These are phyloP conservation scores for Cladosporium sp. DNA, from an alignment of 2,329 filamentous ascomycete species.

Conservation along the genomic window DNA sequence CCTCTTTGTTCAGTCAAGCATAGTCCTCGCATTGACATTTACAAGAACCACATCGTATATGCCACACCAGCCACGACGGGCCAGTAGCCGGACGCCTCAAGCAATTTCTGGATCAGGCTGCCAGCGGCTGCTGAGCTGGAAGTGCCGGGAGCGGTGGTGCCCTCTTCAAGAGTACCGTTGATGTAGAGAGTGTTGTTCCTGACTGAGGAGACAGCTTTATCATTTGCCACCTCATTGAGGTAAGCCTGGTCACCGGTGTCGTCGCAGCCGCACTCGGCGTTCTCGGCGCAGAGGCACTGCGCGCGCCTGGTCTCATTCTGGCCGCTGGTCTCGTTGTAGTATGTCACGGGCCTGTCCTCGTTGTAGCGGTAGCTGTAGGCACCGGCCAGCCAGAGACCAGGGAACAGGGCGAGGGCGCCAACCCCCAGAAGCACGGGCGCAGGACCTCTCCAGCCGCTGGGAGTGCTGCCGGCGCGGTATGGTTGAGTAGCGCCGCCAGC, in stretches of 20 bases:
- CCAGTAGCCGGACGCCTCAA: slow-evolving; percentile 42
- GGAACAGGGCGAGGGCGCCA: slow-evolving; percentile 56
- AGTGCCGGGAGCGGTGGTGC: slow-evolving; percentile 43
- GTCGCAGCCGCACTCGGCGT: slow-evolving; percentile 66
- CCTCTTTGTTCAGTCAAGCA: not conserved
- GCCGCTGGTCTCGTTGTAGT: slow-evolving; percentile 50
- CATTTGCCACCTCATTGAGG: slow-evolving; percentile 59
- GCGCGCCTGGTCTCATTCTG: slow-evolving; percentile 61
- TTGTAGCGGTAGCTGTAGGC: slow-evolving; percentile 62
- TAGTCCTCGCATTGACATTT: slow-evolving; percentile 19
- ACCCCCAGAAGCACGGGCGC: slow-evolving; percentile 55
- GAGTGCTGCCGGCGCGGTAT: slow-evolving; percentile 53
- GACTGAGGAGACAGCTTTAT: slow-evolving; percentile 63
- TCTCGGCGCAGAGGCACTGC: slow-evolving; percentile 60
- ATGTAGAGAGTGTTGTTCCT: slow-evolving; percentile 68
- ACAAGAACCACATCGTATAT: slow-evolving; percentile 38
- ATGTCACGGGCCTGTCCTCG: slow-evolving; percentile 58
- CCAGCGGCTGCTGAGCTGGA: slow-evolving; percentile 32
- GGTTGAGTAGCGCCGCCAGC: slow-evolving; percentile 63
- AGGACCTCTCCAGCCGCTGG: slow-evolving; percentile 42
- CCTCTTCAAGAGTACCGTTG: slow-evolving; percentile 69
- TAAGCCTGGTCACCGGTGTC: slow-evolving; percentile 61
- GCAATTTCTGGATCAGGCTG: slow-evolving; percentile 23
- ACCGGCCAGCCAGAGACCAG: slow-evolving; percentile 64
- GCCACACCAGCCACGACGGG: slow-evolving; percentile 41